Percentiles rank a stretch among this genome's conserved stretches.
These are phyloP conservation scores for Penicillium parvum DNA, from an alignment of 495 filamentous ascomycete species.

Conservation along the genomic window DNA sequence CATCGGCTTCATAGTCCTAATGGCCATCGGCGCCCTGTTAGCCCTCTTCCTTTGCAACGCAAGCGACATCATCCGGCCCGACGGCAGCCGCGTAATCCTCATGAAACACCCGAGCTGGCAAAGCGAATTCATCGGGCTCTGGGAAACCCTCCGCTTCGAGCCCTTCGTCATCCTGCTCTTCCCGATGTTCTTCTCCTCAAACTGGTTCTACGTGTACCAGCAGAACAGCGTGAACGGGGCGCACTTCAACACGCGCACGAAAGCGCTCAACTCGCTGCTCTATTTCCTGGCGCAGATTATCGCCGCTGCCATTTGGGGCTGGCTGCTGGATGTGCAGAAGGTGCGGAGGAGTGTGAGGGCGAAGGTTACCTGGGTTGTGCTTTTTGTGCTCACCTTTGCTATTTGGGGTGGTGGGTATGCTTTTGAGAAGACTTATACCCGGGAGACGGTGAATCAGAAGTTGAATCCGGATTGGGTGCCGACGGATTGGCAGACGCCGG, in stretches of 20 bases:
- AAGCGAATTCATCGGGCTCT: slow-evolving; percentile 33
- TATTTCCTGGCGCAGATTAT: slow-evolving; percentile 49
- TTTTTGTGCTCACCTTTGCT: slow-evolving; percentile 35
- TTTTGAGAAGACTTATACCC: slow-evolving; percentile 38
- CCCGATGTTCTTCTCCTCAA: slow-evolving; percentile 54
- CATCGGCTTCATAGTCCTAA: slow-evolving; percentile 44
- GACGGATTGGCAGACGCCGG: slow-evolving; percentile 30
- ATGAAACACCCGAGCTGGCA: slow-evolving; percentile 74
- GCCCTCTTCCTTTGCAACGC: slow-evolving; percentile 51
- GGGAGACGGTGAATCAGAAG: slow-evolving; percentile 15
- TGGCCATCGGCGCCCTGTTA: slow-evolving; percentile 49
- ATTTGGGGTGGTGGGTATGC: slow-evolving; percentile 47
- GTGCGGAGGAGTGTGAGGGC: slow-evolving; percentile 33
- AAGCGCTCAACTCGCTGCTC: slow-evolving; percentile 38
- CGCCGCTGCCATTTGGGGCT: slow-evolving; percentile 37
- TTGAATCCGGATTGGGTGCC: slow-evolving; percentile 9
- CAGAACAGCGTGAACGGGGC: slow-evolving; percentile 45
- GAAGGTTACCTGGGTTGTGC: slow-evolving; percentile 26
- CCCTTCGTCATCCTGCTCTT: slow-evolving; percentile 37
- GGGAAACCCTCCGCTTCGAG: slow-evolving; percentile 29
- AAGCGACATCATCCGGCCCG: slow-evolving; percentile 61
- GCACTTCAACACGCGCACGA: slow-evolving; percentile 40
- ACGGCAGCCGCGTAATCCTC: slow-evolving; percentile 69
- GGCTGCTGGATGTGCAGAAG: slow-evolving; percentile 31
- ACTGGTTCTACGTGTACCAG: slow-evolving; percentile 72